Evolutionary conservation across 345 rosid species (phyloP).

Genomic region (Eucalyptus coolabah): DNA sequence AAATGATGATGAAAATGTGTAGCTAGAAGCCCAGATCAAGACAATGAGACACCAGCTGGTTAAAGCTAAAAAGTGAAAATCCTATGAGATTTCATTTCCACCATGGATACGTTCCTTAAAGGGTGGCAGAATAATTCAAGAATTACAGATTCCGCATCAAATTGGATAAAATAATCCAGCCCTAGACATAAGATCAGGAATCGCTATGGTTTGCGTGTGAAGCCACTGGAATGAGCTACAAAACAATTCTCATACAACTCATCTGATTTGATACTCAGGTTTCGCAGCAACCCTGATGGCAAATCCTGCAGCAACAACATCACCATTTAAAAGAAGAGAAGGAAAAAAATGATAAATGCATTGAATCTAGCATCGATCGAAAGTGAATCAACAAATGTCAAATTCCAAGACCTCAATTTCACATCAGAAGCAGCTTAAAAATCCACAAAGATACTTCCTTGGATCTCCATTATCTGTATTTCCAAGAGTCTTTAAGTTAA

Average conservation of each 20-base stretch:
- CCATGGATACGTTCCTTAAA: accelerated
- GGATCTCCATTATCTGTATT: too few relatives aligned
- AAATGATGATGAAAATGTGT: background rate
- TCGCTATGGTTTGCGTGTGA: too few relatives aligned
- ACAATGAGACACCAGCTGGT: too few relatives aligned
- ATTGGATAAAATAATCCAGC: background rate
- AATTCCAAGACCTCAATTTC: background rate
- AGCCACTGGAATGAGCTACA: background rate
- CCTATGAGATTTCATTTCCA: background rate
- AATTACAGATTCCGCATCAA: background rate
- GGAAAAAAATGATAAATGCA: background rate
- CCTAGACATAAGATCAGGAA: background rate
- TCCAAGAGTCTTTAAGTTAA: too few relatives aligned
- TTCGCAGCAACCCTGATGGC: constrained; percentile 11
- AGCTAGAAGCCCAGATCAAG: too few relatives aligned
- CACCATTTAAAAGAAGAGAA: background rate
- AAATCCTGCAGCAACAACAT: constrained; percentile 34
- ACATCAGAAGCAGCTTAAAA: background rate
- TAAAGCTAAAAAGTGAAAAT: too few relatives aligned
- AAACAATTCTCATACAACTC: too few relatives aligned
- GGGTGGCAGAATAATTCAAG: background rate
- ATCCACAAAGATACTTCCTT: too few relatives aligned
- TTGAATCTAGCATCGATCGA: background rate
- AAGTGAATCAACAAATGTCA: background rate
- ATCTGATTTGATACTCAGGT: constrained; percentile 56